Base-by-base conservation (phyloP, 169 alveolate species). In the Condylostoma magnum region DNA sequence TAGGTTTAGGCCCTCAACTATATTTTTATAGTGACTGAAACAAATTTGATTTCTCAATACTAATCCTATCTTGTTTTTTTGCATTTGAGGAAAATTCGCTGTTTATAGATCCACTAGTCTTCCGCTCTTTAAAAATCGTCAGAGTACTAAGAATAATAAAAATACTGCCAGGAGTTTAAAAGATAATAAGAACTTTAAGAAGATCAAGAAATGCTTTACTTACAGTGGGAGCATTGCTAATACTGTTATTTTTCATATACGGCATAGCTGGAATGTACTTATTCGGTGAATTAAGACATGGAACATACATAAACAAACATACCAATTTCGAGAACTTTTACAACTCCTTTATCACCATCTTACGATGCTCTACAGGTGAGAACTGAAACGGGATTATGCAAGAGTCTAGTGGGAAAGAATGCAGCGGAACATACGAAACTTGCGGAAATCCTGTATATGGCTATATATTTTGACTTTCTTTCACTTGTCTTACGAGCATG, bases 61-160 rank as follows among this genome's bases (percentile, higher is more conserved):
- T 10, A 10, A 15, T 8, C 48, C 15, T 10, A 41, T 10, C 15
- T 41, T 41, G 15, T 8, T 8, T 10, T 41, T 15, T 10, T 10
- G 15, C 48, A 41, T 41, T 41, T 41, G 20, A 41, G 48, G 48
- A 41, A 41, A 10, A 41, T 18, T 51, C 18, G 4, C 68, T 6
- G 56, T 55, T 4, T 69, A 77, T 30, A 86, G 91, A 69, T n/a
- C n/a, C n/a, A n/a, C n/a, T n/a, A n/a, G n/a, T n/a, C n/a, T n/a
- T n/a, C n/a, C n/a, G n/a, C n/a, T 90, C 87, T 10, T 54, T 90
- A 25, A 77, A 94, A 71, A 90, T 87, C 27, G 65, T 90, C 27
- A 87, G 96, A 82, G 92, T 90, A 0, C 83, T 91, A 5, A 79
- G 94, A 56, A 78, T 89, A 27, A 65, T 91, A n/a, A 69, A 93